phyloP scores from a whole-genome alignment of 495 filamentous ascomycete genomes.

The Recurvomyces mirabilis region DNA sequence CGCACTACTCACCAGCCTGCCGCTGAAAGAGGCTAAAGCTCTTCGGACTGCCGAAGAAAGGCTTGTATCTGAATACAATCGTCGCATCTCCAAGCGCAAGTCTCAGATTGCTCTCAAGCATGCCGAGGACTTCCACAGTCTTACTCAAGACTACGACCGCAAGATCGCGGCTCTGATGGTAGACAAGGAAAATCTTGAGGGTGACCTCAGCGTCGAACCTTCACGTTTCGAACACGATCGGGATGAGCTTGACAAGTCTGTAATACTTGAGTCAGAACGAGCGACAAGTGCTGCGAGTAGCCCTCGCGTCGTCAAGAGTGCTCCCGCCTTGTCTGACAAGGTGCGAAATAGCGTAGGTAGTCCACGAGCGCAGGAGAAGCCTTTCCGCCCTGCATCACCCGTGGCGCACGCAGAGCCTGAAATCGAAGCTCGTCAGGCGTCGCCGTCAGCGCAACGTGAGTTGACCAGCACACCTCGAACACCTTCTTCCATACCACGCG shows the following conservation, averaged over 20 bases:
- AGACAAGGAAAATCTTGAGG: slow-evolving; percentile 19
- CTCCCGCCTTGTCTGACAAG: too few relatives aligned
- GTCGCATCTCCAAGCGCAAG: slow-evolving; percentile 18
- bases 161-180: slow-evolving; percentile 16
- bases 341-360: too few relatives aligned
- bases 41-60: slow-evolving; percentile 17
- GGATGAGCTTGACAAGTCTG: slow-evolving; percentile 14
- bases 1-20: slow-evolving; percentile 11
- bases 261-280: slow-evolving; percentile 13
- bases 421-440: neutral
- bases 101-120: slow-evolving; percentile 23
- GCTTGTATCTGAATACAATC: slow-evolving; percentile 20
- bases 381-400: too few relatives aligned
- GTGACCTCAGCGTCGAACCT: slow-evolving; percentile 16
- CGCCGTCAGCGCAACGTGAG: neutral
- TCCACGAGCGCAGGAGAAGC: too few relatives aligned
- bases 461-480: slow-evolving; percentile 13
- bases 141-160: slow-evolving; percentile 20
- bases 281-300: slow-evolving; percentile 7
- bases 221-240: slow-evolving; percentile 16
- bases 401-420: neutral
- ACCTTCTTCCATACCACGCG: slow-evolving; percentile 7
- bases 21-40: slow-evolving; percentile 12
- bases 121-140: slow-evolving; percentile 18
- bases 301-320: neutral